These are phyloP conservation scores for Carex parvula DNA, from an alignment of 176 grass and related monocot species.

Conservation along the genomic window DNA sequence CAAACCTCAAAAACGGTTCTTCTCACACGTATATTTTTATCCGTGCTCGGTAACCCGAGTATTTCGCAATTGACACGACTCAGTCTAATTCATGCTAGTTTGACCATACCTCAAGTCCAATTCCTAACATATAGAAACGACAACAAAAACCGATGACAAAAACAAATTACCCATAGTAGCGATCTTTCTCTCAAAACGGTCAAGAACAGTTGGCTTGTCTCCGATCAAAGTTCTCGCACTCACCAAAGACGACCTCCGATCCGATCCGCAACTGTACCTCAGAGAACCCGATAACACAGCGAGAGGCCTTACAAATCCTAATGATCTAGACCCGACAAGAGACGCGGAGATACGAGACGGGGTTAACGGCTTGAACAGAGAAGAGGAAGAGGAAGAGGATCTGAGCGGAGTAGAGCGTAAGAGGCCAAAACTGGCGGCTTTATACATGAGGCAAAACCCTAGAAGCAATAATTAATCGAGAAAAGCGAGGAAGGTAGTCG, in stretches of 20 bases:
- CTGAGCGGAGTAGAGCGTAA: slow-evolving; percentile 51
- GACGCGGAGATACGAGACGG: slow-evolving; percentile 25
- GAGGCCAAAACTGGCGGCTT: slow-evolving; percentile 45
- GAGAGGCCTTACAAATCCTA: slow-evolving; percentile 27
- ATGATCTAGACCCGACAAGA: slow-evolving; percentile 17
- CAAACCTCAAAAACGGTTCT: not conserved
- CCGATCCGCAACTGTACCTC: slow-evolving; percentile 4
- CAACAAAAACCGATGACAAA: not conserved
- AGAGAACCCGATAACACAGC: slow-evolving; percentile 15
- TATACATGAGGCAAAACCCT: slow-evolving; percentile 59
- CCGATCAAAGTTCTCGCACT: slow-evolving; percentile 44
- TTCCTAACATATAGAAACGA: not conserved
- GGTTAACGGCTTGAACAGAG: not conserved
- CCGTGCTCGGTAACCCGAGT: not conserved
- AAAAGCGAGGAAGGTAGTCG: not conserved
- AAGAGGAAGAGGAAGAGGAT: slow-evolving; percentile 39
- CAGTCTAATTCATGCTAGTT: not conserved
- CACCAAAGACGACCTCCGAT: not conserved
- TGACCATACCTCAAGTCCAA: not conserved
- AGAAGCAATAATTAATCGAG: not conserved
- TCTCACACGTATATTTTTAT: not conserved
- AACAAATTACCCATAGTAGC: slow-evolving; percentile 50
- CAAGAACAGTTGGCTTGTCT: slow-evolving; percentile 28
- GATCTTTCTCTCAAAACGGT: slow-evolving; percentile 59
- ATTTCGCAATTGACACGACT: not conserved